Evolutionary conservation across 352 stramenopile species (phyloP), one percentile per base, ranked within the genome.

Genomic region (Salisapilia sapeloensis): DNA sequence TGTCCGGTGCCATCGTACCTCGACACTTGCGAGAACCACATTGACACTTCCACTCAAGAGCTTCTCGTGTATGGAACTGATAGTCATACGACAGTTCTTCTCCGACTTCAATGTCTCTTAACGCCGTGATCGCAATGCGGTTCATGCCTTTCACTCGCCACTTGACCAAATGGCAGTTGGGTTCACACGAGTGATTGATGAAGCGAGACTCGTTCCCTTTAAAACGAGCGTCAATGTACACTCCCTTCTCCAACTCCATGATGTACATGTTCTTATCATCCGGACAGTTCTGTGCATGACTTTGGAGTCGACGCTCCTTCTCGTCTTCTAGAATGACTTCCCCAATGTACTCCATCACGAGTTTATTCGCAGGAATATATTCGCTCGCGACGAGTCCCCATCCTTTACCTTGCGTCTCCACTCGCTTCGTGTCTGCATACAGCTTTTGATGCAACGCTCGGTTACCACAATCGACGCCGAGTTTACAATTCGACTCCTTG

Each of bases 151-250:
- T 74, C 19, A 96, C 91, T 35, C 86, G 92, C 92, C 92, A 98
- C 48, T 93, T 93, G 44, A 97, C 58, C 22, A 97, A 53, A 10
- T 81, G 69, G 50, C 89, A 97, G 50, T 97, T 98, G 0, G 93
- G 93, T 20, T 96, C 77, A 45, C 91, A 98, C 8, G 80, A 94
- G 56, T 98, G 93, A 53, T 98, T 97, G 51, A 97, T 97, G 54
- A 96, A 97, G 16, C 93, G 78, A 14, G 91, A 96, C 16, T 95
- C 74, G 36, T 85, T 92, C 13, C 93, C 93, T 42, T 92, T 82
- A 42, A 87, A 76, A 4, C 85, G 72, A 14, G 92, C 93, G 54
- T 98, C 93, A 25, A 98, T 95, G 57, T 93, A 97, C 53, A 82
- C 84, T 25, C 81, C 77, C 33, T 92, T 84, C 18, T 61, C 72